Percentiles rank a stretch among this genome's conserved stretches.
phyloP scores from a whole-genome alignment of 305 asterid genomes.

The Fraxinus albicans region DNA sequence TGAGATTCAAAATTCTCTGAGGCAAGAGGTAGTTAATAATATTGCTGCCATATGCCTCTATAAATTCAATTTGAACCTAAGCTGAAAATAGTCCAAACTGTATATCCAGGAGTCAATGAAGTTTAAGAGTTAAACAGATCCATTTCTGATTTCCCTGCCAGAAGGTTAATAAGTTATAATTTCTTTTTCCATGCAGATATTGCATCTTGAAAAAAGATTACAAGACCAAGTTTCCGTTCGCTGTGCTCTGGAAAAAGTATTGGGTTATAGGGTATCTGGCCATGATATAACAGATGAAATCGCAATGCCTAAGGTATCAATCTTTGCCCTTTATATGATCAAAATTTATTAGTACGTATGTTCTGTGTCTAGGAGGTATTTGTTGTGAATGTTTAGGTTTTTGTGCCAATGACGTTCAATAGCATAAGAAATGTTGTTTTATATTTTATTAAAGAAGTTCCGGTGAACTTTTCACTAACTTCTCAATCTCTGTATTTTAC shows the following conservation, averaged over 20 bases:
- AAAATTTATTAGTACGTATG: neutral
- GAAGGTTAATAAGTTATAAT: neutral
- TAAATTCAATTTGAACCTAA: slow-evolving; percentile 3
- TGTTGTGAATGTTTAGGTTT: neutral
- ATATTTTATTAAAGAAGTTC: neutral
- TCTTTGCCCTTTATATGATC: neutral
- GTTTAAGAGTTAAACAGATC: neutral
- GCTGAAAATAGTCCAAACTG: neutral
- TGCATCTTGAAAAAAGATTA: slow-evolving; percentile 78
- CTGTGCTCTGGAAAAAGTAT: slow-evolving; percentile 76
- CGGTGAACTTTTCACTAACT: neutral
- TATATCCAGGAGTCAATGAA: neutral
- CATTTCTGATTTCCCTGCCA: neutral
- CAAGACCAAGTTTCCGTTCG: slow-evolving; percentile 85
- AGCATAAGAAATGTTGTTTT: neutral
- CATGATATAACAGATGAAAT: slow-evolving; percentile 38
- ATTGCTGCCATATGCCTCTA: slow-evolving; percentile 8
- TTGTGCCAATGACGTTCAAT: neutral
- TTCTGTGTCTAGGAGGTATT: neutral
- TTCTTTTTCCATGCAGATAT: slow-evolving; percentile 52
- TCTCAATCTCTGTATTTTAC: neutral
- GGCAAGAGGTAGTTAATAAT: slow-evolving; percentile 68
- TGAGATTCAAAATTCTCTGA: slow-evolving; percentile 64
- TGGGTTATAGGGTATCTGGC: slow-evolving; percentile 68
- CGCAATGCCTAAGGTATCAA: slow-evolving; percentile 71